Conservation (phyloP, 768 basidiomycete genomes). For the Collybia nuda region DNA sequence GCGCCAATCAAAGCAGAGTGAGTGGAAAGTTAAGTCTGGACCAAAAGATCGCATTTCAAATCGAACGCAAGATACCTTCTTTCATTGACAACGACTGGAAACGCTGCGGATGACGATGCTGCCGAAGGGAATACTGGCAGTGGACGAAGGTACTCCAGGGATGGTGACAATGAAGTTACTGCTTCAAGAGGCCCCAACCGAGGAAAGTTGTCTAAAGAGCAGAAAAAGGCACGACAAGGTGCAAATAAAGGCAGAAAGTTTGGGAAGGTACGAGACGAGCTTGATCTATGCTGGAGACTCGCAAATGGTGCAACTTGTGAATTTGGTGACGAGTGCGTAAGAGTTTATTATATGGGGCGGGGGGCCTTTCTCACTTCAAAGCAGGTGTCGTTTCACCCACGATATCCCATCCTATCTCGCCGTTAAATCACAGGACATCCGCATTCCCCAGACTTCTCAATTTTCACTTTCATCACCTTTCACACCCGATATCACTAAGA, state of each 20-base stretch:
- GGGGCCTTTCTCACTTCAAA: not conserved
- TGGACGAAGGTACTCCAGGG: conserved; percentile 21
- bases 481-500: conserved; percentile 28
- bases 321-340: conserved; percentile 61
- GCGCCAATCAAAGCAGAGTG: conserved; percentile 40
- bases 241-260: conserved; percentile 85
- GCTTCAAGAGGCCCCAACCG: conserved; percentile 24
- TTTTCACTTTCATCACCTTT: conserved; percentile 54
- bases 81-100: conserved; percentile 12
- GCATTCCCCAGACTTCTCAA: conserved; percentile 45
- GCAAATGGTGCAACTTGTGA: conserved; percentile 73
- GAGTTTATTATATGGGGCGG: not conserved
- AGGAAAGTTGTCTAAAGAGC: conserved; percentile 52
- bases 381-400: conserved; percentile 79
- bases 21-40: conserved; percentile 6
- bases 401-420: conserved; percentile 75
- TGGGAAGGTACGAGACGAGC: conserved; percentile 72
- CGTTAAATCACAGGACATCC: conserved; percentile 73
- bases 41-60: not conserved
- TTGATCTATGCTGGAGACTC: conserved; percentile 81
- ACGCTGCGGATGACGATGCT: conserved; percentile 38
- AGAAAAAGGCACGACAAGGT: conserved; percentile 74
- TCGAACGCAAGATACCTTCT: conserved; percentile 30
- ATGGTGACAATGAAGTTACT: conserved; percentile 19
- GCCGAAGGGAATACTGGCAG: conserved; percentile 60